A percentile compares a stretch with the other conserved stretches of the same genome.
These are phyloP conservation scores for Magnusiomyces tetraspermus DNA, from an alignment of 1,139 yeast species.

Conservation along the genomic window DNA sequence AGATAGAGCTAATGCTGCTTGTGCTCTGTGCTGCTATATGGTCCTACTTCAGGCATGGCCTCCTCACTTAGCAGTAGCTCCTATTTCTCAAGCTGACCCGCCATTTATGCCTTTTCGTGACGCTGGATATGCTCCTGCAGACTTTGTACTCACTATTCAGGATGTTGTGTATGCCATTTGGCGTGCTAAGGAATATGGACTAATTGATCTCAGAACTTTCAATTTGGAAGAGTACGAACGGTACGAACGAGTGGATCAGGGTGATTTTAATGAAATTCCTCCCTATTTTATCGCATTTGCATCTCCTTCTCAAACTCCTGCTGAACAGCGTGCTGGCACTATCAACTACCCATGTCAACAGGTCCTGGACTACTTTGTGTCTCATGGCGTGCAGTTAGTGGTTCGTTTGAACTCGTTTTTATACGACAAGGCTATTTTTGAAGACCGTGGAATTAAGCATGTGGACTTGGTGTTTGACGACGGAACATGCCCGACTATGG, in stretches of 20 bases:
- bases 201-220: conserved; percentile 79
- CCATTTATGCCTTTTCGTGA: conserved; percentile 93
- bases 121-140: conserved; percentile 95
- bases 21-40: conserved; percentile 90
- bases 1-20: conserved; percentile 87
- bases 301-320: conserved; percentile 73
- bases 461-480: conserved; percentile 94
- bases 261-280: conserved; percentile 85
- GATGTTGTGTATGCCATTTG: conserved; percentile 93
- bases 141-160: conserved; percentile 84
- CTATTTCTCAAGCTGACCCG: conserved; percentile 83
- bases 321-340: conserved; percentile 14
- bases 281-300: conserved; percentile 97
- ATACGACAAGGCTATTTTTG: conserved; percentile 77
- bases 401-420: conserved; percentile 87
- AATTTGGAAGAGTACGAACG: conserved; percentile 86
- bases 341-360: conserved; percentile 45
- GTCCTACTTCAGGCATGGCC: conserved; percentile 94
- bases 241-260: conserved; percentile 92
- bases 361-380: conserved; percentile 66
- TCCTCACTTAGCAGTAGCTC: conserved; percentile 94
- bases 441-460: conserved; percentile 74
- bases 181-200: conserved; percentile 93
- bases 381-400: conserved; percentile 72
- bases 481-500: conserved; percentile 95